Percentiles rank a stretch among this genome's conserved stretches.
These are phyloP conservation scores for Aspergillus terreus DNA, from an alignment of 2,329 filamentous ascomycete species.

Conservation along the genomic window DNA sequence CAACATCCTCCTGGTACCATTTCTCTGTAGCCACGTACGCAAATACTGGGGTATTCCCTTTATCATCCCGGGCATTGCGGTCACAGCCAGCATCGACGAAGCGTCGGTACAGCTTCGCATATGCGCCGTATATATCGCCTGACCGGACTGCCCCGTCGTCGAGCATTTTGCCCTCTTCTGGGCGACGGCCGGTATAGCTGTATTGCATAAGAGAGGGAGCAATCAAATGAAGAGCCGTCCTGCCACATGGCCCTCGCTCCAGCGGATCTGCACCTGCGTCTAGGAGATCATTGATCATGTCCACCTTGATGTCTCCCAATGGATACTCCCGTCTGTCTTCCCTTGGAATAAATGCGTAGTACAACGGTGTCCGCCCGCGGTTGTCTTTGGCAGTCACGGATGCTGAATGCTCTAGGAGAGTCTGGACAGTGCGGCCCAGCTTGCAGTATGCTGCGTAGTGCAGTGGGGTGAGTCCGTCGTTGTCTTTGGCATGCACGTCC, in stretches of 20 bases:
- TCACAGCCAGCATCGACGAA: slow-evolving; percentile 1
- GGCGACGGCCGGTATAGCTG: neutral
- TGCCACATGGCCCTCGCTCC: neutral
- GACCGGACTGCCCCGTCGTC: neutral
- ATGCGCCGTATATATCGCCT: neutral
- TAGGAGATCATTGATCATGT: neutral
- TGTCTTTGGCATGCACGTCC: slow-evolving; percentile 1
- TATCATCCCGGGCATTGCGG: slow-evolving; percentile 1
- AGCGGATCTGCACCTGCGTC: neutral
- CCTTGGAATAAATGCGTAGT: neutral
- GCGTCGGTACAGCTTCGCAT: neutral
- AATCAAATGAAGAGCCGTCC: slow-evolving; percentile 2
- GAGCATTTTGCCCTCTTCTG: neutral
- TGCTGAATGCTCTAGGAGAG: neutral
- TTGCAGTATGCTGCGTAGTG: neutral
- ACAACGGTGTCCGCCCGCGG: neutral
- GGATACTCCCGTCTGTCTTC: no score
- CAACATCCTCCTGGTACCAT: neutral
- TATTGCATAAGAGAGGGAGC: neutral
- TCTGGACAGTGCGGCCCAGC: neutral
- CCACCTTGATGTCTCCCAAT: no score
- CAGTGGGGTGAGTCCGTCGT: neutral
- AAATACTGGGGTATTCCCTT: slow-evolving; percentile 7
- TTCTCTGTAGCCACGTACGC: neutral
- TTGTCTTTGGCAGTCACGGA: neutral